Evolutionary conservation across 352 stramenopile species (phyloP), one percentile per base, ranked within the genome.

Genomic region (Phytophthora pisi): DNA sequence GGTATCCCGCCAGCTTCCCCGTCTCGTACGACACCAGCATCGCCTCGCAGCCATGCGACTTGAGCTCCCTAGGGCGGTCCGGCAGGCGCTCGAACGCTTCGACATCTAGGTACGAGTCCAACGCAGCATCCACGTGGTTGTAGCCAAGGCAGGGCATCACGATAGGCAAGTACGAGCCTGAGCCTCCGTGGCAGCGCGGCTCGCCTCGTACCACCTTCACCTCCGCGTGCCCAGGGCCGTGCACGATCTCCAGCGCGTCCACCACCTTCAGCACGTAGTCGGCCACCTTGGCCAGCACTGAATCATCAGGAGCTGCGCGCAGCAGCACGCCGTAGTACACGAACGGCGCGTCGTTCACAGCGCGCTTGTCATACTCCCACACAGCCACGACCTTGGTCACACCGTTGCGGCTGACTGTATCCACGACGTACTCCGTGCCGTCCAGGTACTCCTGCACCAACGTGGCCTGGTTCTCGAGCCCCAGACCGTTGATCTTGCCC

Each of bases 321-420:
- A 96, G 66, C 18, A 89, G 40, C 2, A 93, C 97, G 42, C 88
- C 91, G 75, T 91, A 98, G 78, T 99, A 99, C 8, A 99, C 96
- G 76, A 98, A 99, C 18, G 93, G 90, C 40, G 91, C 91, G 45
- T 75, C 79, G 71, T 99, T 98, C 30, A 96, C 87, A 4, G 78
- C 77, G 55, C 97, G 83, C 83, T 99, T 99, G 78, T 99, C 97
- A 72, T 99, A 99, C 72, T 97, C 89, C 97, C 97, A 99, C 6
- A 99, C 77, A 4, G 96, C 97, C 31, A 97, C 92, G 36, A 98
- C 88, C 64, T 99, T 99, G 62, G 97, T 90, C 45, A 94, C 73
- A 0, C 97, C 97, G 70, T 98, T 86, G 58, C 90, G 88, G 62
- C 81, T 96, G 8, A 99, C 96, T 7, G 94, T 97, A 71, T 99